Evolutionary conservation across 1,284 basidiomycete genomes (phyloP).

Genomic region (Pyrrhoderma lamaoense): DNA sequence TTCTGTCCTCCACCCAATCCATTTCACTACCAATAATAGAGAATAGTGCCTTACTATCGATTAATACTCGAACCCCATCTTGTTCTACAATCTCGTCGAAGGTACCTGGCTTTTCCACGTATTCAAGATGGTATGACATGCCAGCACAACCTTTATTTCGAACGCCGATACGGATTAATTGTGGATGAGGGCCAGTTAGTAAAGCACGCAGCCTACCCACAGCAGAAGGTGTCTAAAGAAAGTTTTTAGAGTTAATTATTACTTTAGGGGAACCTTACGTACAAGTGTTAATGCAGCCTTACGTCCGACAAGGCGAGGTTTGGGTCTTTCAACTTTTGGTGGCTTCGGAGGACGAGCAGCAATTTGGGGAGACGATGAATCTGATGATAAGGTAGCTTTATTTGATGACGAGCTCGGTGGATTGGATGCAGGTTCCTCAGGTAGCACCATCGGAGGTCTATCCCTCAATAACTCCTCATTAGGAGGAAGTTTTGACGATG

Average conservation of each 20-base stretch:
- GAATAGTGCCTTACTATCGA: constrained; percentile 96
- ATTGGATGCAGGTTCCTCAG: constrained; percentile 22
- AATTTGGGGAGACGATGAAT: constrained; percentile 60
- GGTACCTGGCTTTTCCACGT: constrained; percentile 83
- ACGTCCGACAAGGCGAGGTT: constrained; percentile 62
- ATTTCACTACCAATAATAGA: constrained; percentile 98
- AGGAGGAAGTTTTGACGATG: constrained; percentile 22
- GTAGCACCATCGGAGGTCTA: constrained; percentile 45
- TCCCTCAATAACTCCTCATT: constrained; percentile 34
- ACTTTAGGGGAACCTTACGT: constrained; percentile 28
- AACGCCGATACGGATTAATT: constrained; percentile 91
- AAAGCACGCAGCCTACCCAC: constrained; percentile 67
- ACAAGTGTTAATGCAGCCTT: constrained; percentile 84
- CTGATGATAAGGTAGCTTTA: constrained; percentile 39
- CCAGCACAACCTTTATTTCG: constrained; percentile 99
- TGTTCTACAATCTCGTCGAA: constrained; percentile 99
- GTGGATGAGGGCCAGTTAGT: constrained; percentile 74
- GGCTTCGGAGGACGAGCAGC: constrained; percentile 62
- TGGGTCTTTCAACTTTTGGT: constrained; percentile 54
- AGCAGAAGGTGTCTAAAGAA: constrained; percentile 70
- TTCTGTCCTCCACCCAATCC: constrained; percentile 93
- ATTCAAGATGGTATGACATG: constrained; percentile 95
- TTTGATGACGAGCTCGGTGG: constrained; percentile 21
- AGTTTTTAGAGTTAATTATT: constrained; percentile 6
- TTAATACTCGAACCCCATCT: constrained; percentile 88